Percentiles rank a stretch among this genome's conserved stretches.
These are phyloP conservation scores for Entoloma clypeatum DNA, from an alignment of 1,284 basidiomycete species.

Conservation along the genomic window DNA sequence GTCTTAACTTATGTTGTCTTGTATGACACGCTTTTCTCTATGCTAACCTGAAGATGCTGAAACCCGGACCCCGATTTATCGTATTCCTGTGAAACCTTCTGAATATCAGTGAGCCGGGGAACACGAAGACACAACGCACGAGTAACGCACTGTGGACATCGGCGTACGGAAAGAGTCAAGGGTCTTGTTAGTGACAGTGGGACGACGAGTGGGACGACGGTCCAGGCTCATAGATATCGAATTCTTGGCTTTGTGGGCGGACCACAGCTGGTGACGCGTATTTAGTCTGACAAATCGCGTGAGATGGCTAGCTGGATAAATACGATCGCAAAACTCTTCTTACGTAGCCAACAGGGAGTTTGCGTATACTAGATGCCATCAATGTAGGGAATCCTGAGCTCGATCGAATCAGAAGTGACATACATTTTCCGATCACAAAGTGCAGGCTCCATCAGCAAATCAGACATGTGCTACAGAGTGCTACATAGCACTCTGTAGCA, in stretches of 20 bases:
- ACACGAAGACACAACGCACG: neutral
- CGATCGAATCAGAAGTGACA: slow-evolving; percentile 11
- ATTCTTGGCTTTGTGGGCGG: slow-evolving; percentile 16
- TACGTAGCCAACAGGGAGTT: slow-evolving; percentile 17
- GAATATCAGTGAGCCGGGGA: no score
- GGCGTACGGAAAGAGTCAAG: slow-evolving; percentile 4
- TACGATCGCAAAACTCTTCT: neutral
- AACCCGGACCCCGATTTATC: slow-evolving; percentile 8
- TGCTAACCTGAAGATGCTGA: slow-evolving; percentile 26
- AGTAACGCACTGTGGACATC: no score
- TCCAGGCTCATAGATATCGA: slow-evolving; percentile 13
- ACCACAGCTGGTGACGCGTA: slow-evolving; percentile 24
- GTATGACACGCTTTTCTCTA: slow-evolving; percentile 26
- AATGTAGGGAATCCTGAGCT: neutral
- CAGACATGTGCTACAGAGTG: no score
- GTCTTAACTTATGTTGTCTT: no score
- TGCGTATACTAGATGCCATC: slow-evolving; percentile 13
- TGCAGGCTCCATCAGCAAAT: no score
- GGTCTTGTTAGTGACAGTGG: neutral
- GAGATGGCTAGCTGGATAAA: neutral
- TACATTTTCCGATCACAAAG: slow-evolving; percentile 50
- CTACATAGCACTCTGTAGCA: no score
- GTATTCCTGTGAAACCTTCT: neutral
- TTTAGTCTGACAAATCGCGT: slow-evolving; percentile 20
- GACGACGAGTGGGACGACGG: slow-evolving; percentile 13